These are phyloP conservation scores for Tetrapisispora iriomotensis DNA, from an alignment of 805 yeast species.

Conservation along the genomic window DNA sequence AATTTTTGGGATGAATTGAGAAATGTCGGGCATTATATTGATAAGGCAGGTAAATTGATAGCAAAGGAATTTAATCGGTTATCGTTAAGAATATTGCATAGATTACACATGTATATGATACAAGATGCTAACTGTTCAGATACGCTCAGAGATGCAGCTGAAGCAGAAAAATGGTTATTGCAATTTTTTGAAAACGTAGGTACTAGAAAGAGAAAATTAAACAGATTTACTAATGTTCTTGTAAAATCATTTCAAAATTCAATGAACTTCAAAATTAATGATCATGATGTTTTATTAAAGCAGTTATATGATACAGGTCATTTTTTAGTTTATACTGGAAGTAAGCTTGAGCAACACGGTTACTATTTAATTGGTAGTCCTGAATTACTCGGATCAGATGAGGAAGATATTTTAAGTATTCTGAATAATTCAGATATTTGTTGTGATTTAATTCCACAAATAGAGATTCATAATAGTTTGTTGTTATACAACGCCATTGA, in stretches of 20 bases:
- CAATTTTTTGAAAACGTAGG: slow-evolving; percentile 63
- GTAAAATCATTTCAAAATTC: slow-evolving; percentile 68
- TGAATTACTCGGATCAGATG: slow-evolving; percentile 31
- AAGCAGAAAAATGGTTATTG: slow-evolving; percentile 54
- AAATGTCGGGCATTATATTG: slow-evolving; percentile 66
- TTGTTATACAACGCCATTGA: slow-evolving; percentile 18
- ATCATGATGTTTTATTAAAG: slow-evolving; percentile 43
- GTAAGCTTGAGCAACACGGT: slow-evolving; percentile 59
- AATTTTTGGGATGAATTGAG: slow-evolving; percentile 70
- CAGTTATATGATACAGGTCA: slow-evolving; percentile 58
- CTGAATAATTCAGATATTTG: slow-evolving; percentile 42
- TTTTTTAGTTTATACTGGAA: slow-evolving; percentile 64
- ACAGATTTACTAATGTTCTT: slow-evolving; percentile 62
- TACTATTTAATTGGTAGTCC: slow-evolving; percentile 69
- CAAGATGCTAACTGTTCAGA: slow-evolving; percentile 63
- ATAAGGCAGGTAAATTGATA: slow-evolving; percentile 70
- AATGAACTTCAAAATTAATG: slow-evolving; percentile 46
- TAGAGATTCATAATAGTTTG: slow-evolving; percentile 24
- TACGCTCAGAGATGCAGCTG: slow-evolving; percentile 30
- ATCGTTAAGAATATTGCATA: slow-evolving; percentile 54
- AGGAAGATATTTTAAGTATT: slow-evolving; percentile 35
- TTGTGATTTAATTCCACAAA: slow-evolving; percentile 34
- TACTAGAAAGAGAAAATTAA: slow-evolving; percentile 67
- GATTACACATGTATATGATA: slow-evolving; percentile 61
- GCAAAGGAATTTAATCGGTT: slow-evolving; percentile 66